Base-by-base conservation (phyloP, 2,329 filamentous ascomycete species). In the Colletotrichum salicis region DNA sequence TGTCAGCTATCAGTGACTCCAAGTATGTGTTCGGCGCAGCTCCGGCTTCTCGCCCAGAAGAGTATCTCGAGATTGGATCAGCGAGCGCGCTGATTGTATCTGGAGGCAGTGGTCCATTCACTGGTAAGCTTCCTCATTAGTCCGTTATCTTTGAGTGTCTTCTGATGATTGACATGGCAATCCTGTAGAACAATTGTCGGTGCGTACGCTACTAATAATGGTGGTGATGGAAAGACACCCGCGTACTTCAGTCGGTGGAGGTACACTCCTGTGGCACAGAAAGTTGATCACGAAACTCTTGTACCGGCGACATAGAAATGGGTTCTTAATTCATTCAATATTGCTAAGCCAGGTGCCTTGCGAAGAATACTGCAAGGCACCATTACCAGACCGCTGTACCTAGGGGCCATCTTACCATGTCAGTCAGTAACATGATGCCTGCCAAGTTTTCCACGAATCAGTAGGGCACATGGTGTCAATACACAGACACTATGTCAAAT, bases 131-230 rank as follows among this genome's bases (percentile, higher is more conserved):
- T 5, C 37, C 8, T 3, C 2, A 22, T 8, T 10, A 7, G 5
- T 5, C 8, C 6, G 4, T 0, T 5, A 5, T 29, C 4, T 1
- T 29, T n/a, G 4, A 1, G 1, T 29, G 27, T 29, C 22, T 12
- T 2, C 12, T 1, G 15, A 3, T 19, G 3, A 37, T 64, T 67
- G 5, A 70, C 19, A 31, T 0, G 4, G 4, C 12, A 5, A 19
- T 7, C 13, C 12, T 80, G 67, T 75, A 81, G 87, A 87, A 82
- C 83, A 1, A 77, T 89, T 29, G 72, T 90, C 0, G 87, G 86
- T 1, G 81, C 84, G 1, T 89, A 88, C 76, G 84, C 84, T 45
- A 89, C 87, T 4, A 86, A 78, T 24, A 89, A 89, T 72, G 87
- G 86, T 0, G 81, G 82, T 1, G 77, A 82, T 15, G 84, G 82